Evolutionary conservation across 78 protist genomes (phyloP).

Genomic region (Bigelowiella natans): DNA sequence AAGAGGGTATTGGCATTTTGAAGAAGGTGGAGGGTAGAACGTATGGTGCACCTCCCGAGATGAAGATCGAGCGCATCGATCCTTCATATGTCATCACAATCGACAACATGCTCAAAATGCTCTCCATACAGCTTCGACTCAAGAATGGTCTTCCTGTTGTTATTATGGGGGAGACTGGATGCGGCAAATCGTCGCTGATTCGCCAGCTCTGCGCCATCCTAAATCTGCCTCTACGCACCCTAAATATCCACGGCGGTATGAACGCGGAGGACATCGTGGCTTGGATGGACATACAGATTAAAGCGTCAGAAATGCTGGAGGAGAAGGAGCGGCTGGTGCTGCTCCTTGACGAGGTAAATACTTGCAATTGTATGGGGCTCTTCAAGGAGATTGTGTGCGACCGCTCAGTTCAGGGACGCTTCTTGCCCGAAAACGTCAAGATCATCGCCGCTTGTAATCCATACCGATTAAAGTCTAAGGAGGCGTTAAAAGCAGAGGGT

Average conservation of each 20-base stretch:
- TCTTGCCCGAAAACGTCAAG: not conserved
- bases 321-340: not conserved
- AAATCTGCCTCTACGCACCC: not conserved
- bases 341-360: constrained; percentile 61
- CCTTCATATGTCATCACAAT: constrained; percentile 14
- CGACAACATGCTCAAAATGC: constrained; percentile 26
- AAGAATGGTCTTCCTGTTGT: constrained; percentile 32
- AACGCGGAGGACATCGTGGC: constrained; percentile 15
- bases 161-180: constrained; percentile 57
- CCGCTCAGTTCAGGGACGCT: constrained; percentile 4
- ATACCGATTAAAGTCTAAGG: constrained; percentile 14
- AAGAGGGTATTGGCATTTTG: not conserved
- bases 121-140: constrained; percentile 1
- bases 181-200: constrained; percentile 47
- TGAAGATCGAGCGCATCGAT: not conserved
- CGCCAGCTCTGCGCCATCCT: not conserved
- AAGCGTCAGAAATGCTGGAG: not conserved
- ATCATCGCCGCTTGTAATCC: constrained; percentile 59
- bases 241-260: constrained; percentile 46
- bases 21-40: not conserved
- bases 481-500: not conserved
- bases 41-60: not conserved
- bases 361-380: constrained; percentile 26
- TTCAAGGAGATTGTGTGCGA: constrained; percentile 27
- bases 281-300: not conserved